Evolutionary conservation across 1,284 basidiomycete genomes (phyloP).

Genomic region (Cutaneotrichosporon cutaneum): DNA sequence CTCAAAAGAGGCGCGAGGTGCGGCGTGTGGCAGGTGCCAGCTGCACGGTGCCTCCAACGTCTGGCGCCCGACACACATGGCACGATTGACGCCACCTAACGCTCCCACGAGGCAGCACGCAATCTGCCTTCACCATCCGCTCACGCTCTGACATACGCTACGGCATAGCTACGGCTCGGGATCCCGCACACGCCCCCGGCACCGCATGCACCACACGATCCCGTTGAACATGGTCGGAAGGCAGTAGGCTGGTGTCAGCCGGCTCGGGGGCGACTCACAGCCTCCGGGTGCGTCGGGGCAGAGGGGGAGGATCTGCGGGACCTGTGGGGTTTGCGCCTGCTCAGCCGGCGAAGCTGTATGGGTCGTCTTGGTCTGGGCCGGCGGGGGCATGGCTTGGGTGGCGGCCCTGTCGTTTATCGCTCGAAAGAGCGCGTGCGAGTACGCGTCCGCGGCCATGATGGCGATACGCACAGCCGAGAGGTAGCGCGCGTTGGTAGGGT

Average conservation of each 20-base stretch:
- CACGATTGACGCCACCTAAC: too few species aligned
- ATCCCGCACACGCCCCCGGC: not conserved
- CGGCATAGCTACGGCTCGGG: not conserved
- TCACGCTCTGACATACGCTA: not conserved
- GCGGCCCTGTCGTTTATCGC: too few species aligned
- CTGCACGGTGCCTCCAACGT: too few species aligned
- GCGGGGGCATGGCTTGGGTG: too few species aligned
- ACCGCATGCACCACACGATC: constrained; percentile 6
- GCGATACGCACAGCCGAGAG: not conserved
- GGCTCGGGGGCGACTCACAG: not conserved
- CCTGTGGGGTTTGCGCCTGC: too few species aligned
- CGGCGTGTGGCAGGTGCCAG: not conserved
- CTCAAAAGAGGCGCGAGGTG: not conserved
- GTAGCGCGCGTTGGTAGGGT: not conserved
- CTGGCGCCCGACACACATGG: too few species aligned
- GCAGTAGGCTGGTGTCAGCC: constrained; percentile 7
- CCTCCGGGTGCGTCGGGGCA: not conserved
- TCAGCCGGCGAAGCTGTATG: too few species aligned
- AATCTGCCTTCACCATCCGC: not conserved
- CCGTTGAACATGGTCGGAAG: constrained; percentile 1
- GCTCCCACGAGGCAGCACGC: too few species aligned
- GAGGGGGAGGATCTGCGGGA: not conserved
- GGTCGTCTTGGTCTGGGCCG: too few species aligned
- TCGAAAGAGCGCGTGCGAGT: not conserved
- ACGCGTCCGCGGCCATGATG: not conserved